phyloP scores from a whole-genome alignment of 345 rosid genomes.

The Erucastrum elatum region DNA sequence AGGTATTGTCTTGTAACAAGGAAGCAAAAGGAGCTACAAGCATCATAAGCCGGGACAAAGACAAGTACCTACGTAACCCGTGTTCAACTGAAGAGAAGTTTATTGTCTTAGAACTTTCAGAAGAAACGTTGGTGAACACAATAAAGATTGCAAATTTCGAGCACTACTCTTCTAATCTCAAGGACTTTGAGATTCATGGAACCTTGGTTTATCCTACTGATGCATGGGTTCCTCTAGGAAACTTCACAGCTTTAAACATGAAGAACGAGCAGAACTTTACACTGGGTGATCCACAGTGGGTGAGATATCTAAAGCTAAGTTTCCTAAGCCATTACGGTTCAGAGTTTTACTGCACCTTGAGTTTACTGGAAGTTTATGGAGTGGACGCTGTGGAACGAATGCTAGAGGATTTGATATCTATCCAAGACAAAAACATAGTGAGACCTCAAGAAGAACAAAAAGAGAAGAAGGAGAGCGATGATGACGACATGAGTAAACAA shows the following conservation, averaged over 20 bases:
- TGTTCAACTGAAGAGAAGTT: conserved; percentile 91
- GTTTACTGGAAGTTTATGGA: conserved; percentile 80
- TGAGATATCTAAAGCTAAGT: conserved; percentile 74
- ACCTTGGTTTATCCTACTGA: conserved; percentile 87
- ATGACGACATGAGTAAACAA: conserved; percentile 33
- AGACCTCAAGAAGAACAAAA: conserved; percentile 36
- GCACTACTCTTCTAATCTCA: conserved; percentile 88
- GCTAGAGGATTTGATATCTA: conserved; percentile 89
- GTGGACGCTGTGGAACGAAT: conserved; percentile 93
- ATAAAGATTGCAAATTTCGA: conserved; percentile 86
- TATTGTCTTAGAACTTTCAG: conserved; percentile 87
- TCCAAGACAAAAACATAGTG: conserved; percentile 44
- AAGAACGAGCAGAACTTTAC: conserved; percentile 71
- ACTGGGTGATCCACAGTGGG: conserved; percentile 78
- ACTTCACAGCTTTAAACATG: conserved; percentile 79
- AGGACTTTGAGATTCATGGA: conserved; percentile 79
- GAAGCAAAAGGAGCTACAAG: conserved; percentile 90
- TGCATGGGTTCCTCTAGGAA: conserved; percentile 76
- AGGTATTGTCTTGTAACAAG: conserved; percentile 77
- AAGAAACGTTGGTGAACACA: conserved; percentile 86
- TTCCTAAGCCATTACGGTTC: conserved; percentile 80
- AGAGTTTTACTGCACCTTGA: conserved; percentile 93
- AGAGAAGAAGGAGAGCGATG: conserved; percentile 45
- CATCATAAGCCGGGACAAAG: conserved; percentile 76
- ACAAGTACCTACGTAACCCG: conserved; percentile 91